phyloP scores from a whole-genome alignment of 2,329 filamentous ascomycete species.

The Karstenula rhodostoma region DNA sequence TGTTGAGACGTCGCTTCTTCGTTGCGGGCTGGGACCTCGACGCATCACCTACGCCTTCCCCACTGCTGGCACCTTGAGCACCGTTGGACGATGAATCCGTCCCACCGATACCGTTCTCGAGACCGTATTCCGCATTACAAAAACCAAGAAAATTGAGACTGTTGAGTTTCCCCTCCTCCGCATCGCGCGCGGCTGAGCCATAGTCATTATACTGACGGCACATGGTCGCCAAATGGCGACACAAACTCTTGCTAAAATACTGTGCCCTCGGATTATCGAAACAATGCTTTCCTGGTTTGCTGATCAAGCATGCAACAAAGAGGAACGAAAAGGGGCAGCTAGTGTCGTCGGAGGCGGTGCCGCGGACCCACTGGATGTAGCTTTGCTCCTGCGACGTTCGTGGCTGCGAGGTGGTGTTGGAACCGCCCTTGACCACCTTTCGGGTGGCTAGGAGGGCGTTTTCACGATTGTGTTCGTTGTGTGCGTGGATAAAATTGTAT shows the following conservation, averaged over 20 bases:
- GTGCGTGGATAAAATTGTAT: background rate
- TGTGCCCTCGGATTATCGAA: background rate
- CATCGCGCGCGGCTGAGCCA: slow-evolving; percentile 31
- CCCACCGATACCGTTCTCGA: background rate
- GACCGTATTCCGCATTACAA: background rate
- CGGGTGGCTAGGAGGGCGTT: background rate
- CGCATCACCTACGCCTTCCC: too few species aligned
- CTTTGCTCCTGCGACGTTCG: background rate
- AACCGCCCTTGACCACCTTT: background rate
- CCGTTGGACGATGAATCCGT: too few species aligned
- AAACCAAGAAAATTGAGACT: slow-evolving; percentile 22
- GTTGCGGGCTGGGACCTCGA: too few species aligned
- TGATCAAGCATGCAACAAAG: slow-evolving; percentile 21
- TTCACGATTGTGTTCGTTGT: background rate
- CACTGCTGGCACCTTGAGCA: too few species aligned
- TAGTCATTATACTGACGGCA: slow-evolving; percentile 41
- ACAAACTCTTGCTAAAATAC: slow-evolving; percentile 27
- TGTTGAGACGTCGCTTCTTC: too few species aligned
- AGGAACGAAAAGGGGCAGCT: slow-evolving; percentile 32
- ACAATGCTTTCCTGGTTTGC: slow-evolving; percentile 14
- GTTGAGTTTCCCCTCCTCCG: slow-evolving; percentile 34
- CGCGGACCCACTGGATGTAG: slow-evolving; percentile 27
- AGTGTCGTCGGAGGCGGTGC: slow-evolving; percentile 26
- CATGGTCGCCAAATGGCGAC: slow-evolving; percentile 31
- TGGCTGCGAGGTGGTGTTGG: background rate